Base-by-base conservation (phyloP, 2,329 filamentous ascomycete species). In the Diaporthe citri region DNA sequence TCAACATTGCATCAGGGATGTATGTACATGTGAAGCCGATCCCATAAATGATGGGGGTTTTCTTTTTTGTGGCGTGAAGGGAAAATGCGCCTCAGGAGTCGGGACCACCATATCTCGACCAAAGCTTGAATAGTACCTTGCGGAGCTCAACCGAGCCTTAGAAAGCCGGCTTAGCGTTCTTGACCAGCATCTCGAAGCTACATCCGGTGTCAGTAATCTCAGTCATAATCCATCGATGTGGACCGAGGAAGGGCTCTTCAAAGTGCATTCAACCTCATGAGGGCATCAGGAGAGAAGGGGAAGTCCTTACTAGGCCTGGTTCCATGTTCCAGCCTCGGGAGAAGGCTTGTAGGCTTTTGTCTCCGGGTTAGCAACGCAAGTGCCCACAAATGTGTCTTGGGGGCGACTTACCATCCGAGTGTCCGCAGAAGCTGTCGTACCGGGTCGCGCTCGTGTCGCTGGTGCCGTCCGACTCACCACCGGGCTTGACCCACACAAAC, bases 401-500 rank as follows among this genome's bases (percentile, higher is more conserved):
- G 8, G 0, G 8, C 9, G 5, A 28, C 64, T 41, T 20, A 69
- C 64, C 64, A 78, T 89, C 87, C 0, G 82, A 76, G 7, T 85
- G 82, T 41, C 90, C 90, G 75, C 89, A 90, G 82, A 89, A 84
- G 67, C 74, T 77, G 82, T 91, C 89, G 80, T 89, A 91, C 70
- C 88, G 87, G 22, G 83, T 77, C 10, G 90, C 86, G 41, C 79
- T 83, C 52, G 83, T 85, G 79, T 90, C 82, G 46, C 85, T 88
- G 52, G 86, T 88, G 76, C 86, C 86, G 76, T 88, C 87, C 64
- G 85, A 93, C 81, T 89, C 88, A 76, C 88, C 88, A 77, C 92
- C 92, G 6, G 92, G 92, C 87, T 93, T 94, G 78, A 93, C 85
- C 92, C 92, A 93, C 74, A 93, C 92, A 77, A 93, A 92, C 46